Conservation (phyloP, 169 alveolate genomes). For the Toxoplasma gondii region DNA sequence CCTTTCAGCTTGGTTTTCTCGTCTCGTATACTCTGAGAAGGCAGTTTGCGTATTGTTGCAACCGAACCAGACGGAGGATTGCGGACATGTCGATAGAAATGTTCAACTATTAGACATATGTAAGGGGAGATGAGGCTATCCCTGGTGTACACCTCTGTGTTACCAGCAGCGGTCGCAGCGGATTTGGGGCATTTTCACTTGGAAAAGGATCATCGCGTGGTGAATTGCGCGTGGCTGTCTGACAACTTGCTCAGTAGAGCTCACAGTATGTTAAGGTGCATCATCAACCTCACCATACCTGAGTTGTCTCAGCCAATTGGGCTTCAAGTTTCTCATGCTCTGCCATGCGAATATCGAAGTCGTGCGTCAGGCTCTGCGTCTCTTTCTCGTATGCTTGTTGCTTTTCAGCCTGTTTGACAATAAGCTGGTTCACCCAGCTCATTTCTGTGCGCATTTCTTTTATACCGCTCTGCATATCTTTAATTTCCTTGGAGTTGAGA, state of each 20-base stretch:
- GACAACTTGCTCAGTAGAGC: no score
- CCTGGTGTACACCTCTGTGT: no score
- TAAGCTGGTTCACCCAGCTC: slow-evolving; percentile 83
- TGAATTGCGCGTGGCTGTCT: no score
- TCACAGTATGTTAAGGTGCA: no score
- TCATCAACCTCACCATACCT: background rate
- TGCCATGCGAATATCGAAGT: background rate
- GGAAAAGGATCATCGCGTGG: no score
- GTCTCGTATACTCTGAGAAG: slow-evolving; percentile 80
- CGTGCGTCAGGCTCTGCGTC: slow-evolving; percentile 65
- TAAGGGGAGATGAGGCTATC: no score
- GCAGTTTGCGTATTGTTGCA: background rate
- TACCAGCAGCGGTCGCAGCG: no score
- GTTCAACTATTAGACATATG: no score
- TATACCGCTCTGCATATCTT: slow-evolving; percentile 80
- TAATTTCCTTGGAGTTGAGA: slow-evolving; percentile 82
- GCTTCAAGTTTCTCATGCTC: slow-evolving; percentile 18
- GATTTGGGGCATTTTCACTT: no score
- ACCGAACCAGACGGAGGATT: background rate
- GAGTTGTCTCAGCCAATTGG: background rate
- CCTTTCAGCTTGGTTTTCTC: slow-evolving; percentile 82
- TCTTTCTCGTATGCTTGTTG: slow-evolving; percentile 80
- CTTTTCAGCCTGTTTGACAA: slow-evolving; percentile 77
- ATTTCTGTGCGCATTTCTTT: slow-evolving; percentile 85
- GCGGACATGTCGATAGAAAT: no score